Percentiles rank a stretch among this genome's conserved stretches.
Conservation (phyloP, 2,329 filamentous ascomycete genomes). For the Trichoderma aggressivum region DNA sequence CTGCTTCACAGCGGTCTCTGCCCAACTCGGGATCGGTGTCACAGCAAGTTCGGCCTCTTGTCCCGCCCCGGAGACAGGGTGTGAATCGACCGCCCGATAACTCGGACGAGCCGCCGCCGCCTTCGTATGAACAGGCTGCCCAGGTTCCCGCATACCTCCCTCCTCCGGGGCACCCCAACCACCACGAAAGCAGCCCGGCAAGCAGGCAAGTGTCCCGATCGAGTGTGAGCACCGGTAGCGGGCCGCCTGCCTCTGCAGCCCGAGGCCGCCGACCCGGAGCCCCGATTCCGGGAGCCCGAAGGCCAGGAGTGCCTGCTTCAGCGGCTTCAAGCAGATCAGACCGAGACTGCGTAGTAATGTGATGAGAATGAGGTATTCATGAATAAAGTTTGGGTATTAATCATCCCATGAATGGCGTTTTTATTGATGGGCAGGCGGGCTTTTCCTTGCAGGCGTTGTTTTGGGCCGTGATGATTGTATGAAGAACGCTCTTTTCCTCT, state of each 20-base stretch:
- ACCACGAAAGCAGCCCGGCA: slow-evolving; percentile 39
- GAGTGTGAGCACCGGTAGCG: neutral
- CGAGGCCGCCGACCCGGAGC: slow-evolving; percentile 21
- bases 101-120: slow-evolving; percentile 53
- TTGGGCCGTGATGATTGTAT: neutral
- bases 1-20: neutral
- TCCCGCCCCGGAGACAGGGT: slow-evolving; percentile 36
- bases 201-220: slow-evolving; percentile 5
- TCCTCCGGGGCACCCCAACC: slow-evolving; percentile 49
- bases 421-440: neutral
- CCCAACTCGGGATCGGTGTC: neutral
- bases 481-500: neutral
- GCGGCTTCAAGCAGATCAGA: slow-evolving; percentile 25
- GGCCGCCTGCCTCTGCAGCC: neutral
- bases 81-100: slow-evolving; percentile 38
- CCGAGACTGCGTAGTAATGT: slow-evolving; percentile 49
- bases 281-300: slow-evolving; percentile 26
- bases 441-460: neutral
- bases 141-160: slow-evolving; percentile 51
- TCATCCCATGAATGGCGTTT: neutral
- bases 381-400: neutral
- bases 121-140: slow-evolving; percentile 56
- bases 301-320: slow-evolving; percentile 24
- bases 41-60: slow-evolving; percentile 43
- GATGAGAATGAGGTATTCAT: neutral